Base-by-base conservation (phyloP, 768 basidiomycete species). In the Pisolithus orientalis region DNA sequence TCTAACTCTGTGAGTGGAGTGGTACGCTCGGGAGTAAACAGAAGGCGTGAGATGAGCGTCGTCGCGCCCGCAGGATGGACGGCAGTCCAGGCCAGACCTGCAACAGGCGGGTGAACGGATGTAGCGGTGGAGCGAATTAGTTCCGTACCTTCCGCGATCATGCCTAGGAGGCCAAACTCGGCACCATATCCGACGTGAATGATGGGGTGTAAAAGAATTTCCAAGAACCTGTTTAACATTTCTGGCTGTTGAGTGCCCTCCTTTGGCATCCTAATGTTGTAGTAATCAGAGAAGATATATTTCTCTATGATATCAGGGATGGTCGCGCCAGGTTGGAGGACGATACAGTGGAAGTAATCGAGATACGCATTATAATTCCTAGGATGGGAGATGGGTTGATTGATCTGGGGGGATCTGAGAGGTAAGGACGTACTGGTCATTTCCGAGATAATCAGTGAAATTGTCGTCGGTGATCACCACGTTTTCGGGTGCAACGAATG, bases 101-200 rank as follows among this genome's bases (percentile, higher is more conserved):
- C 40, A 55, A 39, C 17, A 49, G 21, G 31, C 14, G 25, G 34
- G 44, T 24, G 24, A 28, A 14, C 34, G n/a, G 6, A 27, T 5
- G 34, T 25, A 6, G 16, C 7, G 8, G 44, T 21, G 21, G 27
- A 40, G 27, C 16, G 44, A 25, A 13, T 25, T 9, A n/a, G 28
- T 28, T 3, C 47, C 47, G 9, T 28, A 82, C 85, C 84, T 72
- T 88, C 85, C 3, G 79, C 79, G 3, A 82, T 67, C 55, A 85
- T 71, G 2, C 84, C 85, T 10, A 75, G 77, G 32, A 87, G 48
- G 13, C 76, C 75, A 53, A 87, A 87, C 60, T 87, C 87, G 7
- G 75, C 65, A 2, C 84, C 86, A 60, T 80, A 79, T 4, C 82
- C 85, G 4, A 70, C 56, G 58, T 87, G 82, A 38, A 88, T 86